These are phyloP conservation scores for Chenopodium formosanum DNA, from an alignment of 148 eudicot genomes.

Conservation along the genomic window DNA sequence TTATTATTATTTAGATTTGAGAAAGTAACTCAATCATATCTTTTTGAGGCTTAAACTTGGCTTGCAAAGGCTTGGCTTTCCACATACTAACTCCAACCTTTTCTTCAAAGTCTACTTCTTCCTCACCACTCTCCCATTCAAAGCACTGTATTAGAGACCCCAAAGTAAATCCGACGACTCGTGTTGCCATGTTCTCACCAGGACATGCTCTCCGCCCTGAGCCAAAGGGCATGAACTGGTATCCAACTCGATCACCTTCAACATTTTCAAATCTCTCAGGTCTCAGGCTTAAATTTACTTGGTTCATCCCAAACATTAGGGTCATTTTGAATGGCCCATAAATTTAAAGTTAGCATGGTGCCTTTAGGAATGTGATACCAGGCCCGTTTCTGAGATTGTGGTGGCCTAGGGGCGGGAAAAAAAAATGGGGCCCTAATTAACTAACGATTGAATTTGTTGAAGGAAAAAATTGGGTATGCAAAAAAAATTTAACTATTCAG, in stretches of 20 bases:
- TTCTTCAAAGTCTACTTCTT: constrained; percentile 17
- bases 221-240: constrained; percentile 23
- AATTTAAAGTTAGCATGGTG: constrained; percentile 15
- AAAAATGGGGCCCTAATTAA: no score
- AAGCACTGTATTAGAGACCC: constrained; percentile 20
- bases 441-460: no score
- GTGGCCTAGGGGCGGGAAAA: no score
- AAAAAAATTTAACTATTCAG: no score
- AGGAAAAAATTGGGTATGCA: no score
- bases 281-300: constrained; percentile 17
- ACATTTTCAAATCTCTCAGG: constrained; percentile 21
- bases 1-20: neutral
- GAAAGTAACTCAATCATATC: neutral
- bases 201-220: constrained; percentile 21
- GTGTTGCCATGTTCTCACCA: constrained; percentile 16
- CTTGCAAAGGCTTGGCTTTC: constrained; percentile 18
- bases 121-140: constrained; percentile 1
- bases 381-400: no score
- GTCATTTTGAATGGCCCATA: constrained; percentile 25
- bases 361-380: neutral
- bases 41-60: constrained; percentile 8
- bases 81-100: constrained; percentile 12
- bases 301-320: constrained; percentile 21
- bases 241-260: constrained; percentile 10
- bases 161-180: constrained; percentile 6